These are phyloP conservation scores for Perkinsus marinus DNA, from an alignment of 169 alveolate genomes.

Conservation along the genomic window DNA sequence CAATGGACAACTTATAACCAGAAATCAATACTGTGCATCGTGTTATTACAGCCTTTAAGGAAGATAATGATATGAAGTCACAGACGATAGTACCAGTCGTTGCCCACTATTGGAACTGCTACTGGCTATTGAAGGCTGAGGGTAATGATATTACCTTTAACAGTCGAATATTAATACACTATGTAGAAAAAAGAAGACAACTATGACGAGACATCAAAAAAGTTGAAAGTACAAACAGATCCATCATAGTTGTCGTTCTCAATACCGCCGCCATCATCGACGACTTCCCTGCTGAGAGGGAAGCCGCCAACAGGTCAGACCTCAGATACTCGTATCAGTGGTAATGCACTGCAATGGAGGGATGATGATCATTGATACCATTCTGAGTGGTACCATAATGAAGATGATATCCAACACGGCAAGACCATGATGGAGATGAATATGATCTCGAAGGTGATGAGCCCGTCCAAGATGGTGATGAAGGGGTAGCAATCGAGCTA, in stretches of 20 bases:
- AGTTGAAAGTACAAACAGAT: neutral
- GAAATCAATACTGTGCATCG: neutral
- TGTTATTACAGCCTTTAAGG: neutral
- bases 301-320: neutral
- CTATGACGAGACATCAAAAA: neutral
- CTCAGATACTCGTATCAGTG: neutral
- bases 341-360: neutral
- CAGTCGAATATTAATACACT: neutral
- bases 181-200: neutral
- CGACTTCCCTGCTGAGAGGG: neutral
- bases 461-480: neutral
- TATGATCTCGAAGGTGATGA: neutral
- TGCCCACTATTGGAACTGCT: neutral
- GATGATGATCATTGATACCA: neutral
- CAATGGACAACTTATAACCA: neutral
- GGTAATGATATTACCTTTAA: neutral
- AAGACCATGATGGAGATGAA: neutral
- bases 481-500: neutral
- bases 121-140: neutral
- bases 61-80: neutral
- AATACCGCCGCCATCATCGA: no score
- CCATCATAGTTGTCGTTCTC: neutral
- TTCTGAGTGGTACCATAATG: no score
- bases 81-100: neutral
- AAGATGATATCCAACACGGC: no score